A percentile compares a stretch with the other conserved stretches of the same genome.
Evolutionary conservation across 331 rosid genomes (phyloP).

Genomic region (Rosa hybrid): DNA sequence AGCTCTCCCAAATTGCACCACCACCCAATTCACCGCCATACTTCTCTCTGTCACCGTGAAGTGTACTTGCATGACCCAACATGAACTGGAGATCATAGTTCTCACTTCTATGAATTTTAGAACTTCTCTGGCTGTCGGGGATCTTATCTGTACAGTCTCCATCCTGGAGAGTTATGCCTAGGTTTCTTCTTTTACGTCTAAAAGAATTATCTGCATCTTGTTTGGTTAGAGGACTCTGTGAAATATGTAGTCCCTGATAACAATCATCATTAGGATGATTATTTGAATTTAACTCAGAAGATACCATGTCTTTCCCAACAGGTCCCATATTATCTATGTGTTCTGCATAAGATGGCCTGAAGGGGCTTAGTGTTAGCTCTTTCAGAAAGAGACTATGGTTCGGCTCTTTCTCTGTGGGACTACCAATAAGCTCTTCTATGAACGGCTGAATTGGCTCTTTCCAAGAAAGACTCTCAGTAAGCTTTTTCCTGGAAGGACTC

Average conservation of each 20-base stretch:
- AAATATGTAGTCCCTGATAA: conserved; percentile 28
- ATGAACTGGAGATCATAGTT: conserved; percentile 32
- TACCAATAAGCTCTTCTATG: conserved; percentile 20
- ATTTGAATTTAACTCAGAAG: conserved; percentile 34
- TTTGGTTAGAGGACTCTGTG: conserved; percentile 32
- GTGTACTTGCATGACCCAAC: conserved; percentile 29
- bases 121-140: conserved; percentile 35
- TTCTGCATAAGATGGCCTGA: conserved; percentile 28
- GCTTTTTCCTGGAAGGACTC: conserved; percentile 33
- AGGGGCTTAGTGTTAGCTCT: conserved; percentile 26
- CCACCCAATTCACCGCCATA: conserved; percentile 19
- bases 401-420: conserved; percentile 25
- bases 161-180: conserved; percentile 27
- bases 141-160: conserved; percentile 35
- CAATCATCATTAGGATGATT: conserved; percentile 27
- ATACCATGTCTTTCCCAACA: conserved; percentile 24
- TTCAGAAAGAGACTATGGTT: conserved; percentile 24
- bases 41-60: conserved; percentile 36
- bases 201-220: conserved; percentile 39
- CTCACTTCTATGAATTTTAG: conserved; percentile 40
- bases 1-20: conserved; percentile 38
- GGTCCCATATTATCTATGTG: conserved; percentile 27
- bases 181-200: conserved; percentile 57
- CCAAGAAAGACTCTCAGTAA: background rate
- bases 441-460: conserved; percentile 28